phyloP scores from a whole-genome alignment of 345 rosid species.

The Eucalyptus brandiana region DNA sequence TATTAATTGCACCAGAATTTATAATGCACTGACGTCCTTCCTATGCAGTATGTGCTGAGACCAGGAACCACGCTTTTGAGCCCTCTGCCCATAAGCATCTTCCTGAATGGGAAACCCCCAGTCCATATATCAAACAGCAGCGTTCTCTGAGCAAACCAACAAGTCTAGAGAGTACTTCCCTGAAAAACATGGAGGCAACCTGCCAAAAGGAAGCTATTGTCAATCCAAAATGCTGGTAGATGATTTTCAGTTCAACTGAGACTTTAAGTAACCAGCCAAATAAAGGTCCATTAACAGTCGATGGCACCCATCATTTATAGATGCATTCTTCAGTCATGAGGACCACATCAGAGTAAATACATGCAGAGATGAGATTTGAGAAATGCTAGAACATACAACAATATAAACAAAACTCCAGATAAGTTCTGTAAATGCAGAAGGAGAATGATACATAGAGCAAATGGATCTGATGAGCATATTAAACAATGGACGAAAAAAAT shows the following conservation, averaged over 20 bases:
- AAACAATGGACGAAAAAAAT: not conserved
- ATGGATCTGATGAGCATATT: not conserved
- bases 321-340: not conserved
- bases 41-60: not conserved
- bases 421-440: not conserved
- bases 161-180: constrained; percentile 73
- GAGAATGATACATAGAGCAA: not conserved
- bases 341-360: not conserved
- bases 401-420: not conserved
- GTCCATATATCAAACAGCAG: constrained; percentile 71
- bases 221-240: not conserved
- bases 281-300: not conserved
- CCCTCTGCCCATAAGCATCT: constrained; percentile 43
- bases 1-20: not conserved
- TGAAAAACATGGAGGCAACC: constrained; percentile 86
- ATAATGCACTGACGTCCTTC: not conserved
- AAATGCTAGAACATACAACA: not conserved
- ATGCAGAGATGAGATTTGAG: not conserved
- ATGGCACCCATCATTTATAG: not conserved
- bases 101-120: constrained; percentile 49
- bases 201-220: constrained; percentile 2
- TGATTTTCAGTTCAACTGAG: not conserved
- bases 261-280: not conserved
- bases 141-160: constrained; percentile 68
- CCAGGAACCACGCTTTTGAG: not conserved